Evolutionary conservation across 495 filamentous ascomycete genomes (phyloP).

Genomic region (Podospora conica): DNA sequence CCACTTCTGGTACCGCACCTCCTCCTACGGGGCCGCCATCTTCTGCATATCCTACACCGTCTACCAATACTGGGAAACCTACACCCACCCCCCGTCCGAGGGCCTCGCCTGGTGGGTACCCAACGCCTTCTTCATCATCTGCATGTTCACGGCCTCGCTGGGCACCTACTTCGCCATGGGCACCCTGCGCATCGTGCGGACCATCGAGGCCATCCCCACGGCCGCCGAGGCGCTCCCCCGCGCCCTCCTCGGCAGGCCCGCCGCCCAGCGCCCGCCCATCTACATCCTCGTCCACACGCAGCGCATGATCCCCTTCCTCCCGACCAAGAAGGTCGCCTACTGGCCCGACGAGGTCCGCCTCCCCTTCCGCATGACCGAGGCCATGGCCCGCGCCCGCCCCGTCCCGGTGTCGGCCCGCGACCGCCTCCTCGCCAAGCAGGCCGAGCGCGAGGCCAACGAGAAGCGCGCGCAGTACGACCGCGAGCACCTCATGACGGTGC

Average conservation of each 20-base stretch:
- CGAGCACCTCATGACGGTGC: slow-evolving; percentile 42
- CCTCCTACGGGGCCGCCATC: slow-evolving; percentile 47
- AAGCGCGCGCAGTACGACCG: background rate
- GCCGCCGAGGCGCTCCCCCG: slow-evolving; percentile 3
- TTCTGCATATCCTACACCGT: slow-evolving; percentile 55
- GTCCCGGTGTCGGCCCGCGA: background rate
- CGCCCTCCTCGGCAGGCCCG: background rate
- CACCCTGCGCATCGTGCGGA: slow-evolving; percentile 35
- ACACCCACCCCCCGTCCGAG: slow-evolving; percentile 37
- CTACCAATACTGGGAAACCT: slow-evolving; percentile 47
- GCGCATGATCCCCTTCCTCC: slow-evolving; percentile 32
- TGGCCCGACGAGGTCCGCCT: slow-evolving; percentile 33
- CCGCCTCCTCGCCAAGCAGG: slow-evolving; percentile 15
- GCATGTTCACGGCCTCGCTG: slow-evolving; percentile 38
- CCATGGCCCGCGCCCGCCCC: background rate
- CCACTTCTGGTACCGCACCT: slow-evolving; percentile 51
- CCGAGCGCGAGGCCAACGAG: slow-evolving; percentile 38
- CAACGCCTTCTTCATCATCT: slow-evolving; percentile 37
- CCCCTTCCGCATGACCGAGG: slow-evolving; percentile 28
- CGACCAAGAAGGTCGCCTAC: slow-evolving; percentile 27
- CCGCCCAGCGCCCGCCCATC: slow-evolving; percentile 15
- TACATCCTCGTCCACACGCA: slow-evolving; percentile 34
- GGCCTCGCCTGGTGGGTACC: slow-evolving; percentile 40
- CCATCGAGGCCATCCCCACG: slow-evolving; percentile 34
- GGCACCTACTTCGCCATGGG: slow-evolving; percentile 43